A percentile compares a stretch with the other conserved stretches of the same genome.
phyloP scores from a whole-genome alignment of 495 filamentous ascomycete genomes.

The Aspergillus wentii region DNA sequence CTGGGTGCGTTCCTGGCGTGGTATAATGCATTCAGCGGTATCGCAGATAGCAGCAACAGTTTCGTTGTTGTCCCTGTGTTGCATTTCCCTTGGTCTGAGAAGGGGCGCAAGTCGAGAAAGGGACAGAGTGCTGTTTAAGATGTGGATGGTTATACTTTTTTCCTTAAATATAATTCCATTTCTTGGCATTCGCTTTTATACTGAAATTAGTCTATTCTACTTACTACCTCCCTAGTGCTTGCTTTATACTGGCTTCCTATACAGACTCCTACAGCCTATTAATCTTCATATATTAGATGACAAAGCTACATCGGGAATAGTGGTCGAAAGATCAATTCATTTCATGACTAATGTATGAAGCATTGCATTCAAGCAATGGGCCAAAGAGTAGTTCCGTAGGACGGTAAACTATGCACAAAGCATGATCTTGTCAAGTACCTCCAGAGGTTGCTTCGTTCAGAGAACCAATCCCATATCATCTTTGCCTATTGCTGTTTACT shows the following conservation, averaged over 20 bases:
- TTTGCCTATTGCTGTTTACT: neutral
- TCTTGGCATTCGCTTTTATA: too few relatives aligned
- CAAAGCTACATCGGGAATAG: neutral
- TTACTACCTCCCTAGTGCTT: too few relatives aligned
- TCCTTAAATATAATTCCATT: too few relatives aligned
- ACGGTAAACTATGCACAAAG: neutral
- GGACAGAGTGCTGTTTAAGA: conserved; percentile 19
- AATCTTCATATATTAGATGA: neutral
- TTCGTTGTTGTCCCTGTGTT: conserved; percentile 87
- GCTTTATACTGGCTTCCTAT: too few relatives aligned
- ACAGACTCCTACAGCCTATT: too few relatives aligned
- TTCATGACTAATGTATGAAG: neutral
- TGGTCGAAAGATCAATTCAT: neutral
- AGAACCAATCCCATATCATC: neutral
- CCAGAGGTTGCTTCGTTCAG: neutral
- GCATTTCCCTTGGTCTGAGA: conserved; percentile 92
- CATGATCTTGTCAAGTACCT: neutral
- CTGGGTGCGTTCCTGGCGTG: conserved; percentile 80
- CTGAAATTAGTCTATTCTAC: too few relatives aligned
- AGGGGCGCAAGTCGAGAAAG: conserved; percentile 54
- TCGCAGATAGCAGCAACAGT: conserved; percentile 71
- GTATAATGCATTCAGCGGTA: conserved; percentile 89
- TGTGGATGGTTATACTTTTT: too few relatives aligned
- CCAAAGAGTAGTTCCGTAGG: neutral
- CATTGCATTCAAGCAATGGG: neutral